Percentiles rank a stretch among this genome's conserved stretches.
These are phyloP conservation scores for Tolypocladium ovalisporum DNA, from an alignment of 2,329 filamentous ascomycete species.

Conservation along the genomic window DNA sequence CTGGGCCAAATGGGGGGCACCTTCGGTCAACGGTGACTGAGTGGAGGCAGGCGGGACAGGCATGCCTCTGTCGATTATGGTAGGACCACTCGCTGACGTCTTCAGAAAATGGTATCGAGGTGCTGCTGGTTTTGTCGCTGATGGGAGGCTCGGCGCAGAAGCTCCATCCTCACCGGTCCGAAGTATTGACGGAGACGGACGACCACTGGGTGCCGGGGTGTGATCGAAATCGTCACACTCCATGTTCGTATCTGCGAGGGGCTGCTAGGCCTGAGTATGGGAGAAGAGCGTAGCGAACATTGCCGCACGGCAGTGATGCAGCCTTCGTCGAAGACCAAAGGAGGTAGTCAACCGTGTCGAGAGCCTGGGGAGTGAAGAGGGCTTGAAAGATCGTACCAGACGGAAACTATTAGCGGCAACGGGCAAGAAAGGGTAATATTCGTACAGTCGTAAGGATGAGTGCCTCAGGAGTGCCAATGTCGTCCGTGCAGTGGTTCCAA, in stretches of 20 bases:
- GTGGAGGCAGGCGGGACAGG: constrained; percentile 9
- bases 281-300: constrained; percentile 11
- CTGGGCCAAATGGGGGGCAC: neutral
- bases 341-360: neutral
- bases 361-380: no score
- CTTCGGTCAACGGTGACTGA: neutral
- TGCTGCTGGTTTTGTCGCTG: constrained; percentile 2
- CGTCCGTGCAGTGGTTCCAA: no score
- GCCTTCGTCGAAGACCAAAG: neutral
- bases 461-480: neutral
- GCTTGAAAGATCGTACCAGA: neutral
- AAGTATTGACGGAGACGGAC: constrained; percentile 13
- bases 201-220: constrained; percentile 20
- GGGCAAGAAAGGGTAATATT: neutral
- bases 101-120: constrained; percentile 15
- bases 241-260: constrained; percentile 7
- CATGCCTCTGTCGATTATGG: constrained; percentile 10
- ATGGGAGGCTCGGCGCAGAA: neutral
- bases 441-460: neutral
- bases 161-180: constrained; percentile 5
- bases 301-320: neutral
- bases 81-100: constrained; percentile 6
- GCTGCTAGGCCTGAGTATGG: constrained; percentile 10
- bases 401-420: neutral
- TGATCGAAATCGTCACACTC: constrained; percentile 18